Base-by-base conservation (phyloP, 441 rosid species). In the Melastoma candidum region DNA sequence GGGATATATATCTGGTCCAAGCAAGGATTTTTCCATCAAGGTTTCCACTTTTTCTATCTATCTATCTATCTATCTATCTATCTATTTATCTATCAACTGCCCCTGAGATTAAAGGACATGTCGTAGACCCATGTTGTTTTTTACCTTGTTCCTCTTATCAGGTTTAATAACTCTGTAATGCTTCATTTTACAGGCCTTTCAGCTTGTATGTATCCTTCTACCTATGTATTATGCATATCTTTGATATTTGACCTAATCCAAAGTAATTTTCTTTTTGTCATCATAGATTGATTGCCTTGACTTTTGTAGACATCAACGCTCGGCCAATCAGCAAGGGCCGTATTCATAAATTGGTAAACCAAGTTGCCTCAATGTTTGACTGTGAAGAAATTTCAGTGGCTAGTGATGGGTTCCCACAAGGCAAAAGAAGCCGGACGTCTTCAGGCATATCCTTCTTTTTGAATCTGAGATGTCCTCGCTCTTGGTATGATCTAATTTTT, bases 151-250 rank as follows among this genome's bases (percentile, higher is more conserved):
- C 65, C 80, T 74, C 53, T 64, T 52, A 36, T 48, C 55, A 25
- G 44, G 2, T 63, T 12, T 48, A 68, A 11, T 12, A 56, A 61
- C 45, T 51, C 4, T 52, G 11, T 52, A 43, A 52, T 52, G 43
- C 41, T 61, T 65, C 68, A 29, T 29, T 29, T 57, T 67, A 82
- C 93, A 86, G 99, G 85, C 78, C 66, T 81, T 93, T 58, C 97
- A 93, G 68, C 86, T 78, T 70, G 80, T 84, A 67, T 84, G 96
- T 89, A 89, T 93, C 97, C 97, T 56, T 14, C 57, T 24, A 70
- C 26, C 62, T 60, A 53, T 68, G 3, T 29, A 3, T 29, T 29
- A 29, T 29, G 22, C 36, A 29, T 29, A 29, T 29, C 36, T 29
- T 29, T 6, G 7, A 29, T 29, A 29, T 29, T 6, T 29, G 7